These are phyloP conservation scores for Cotoneaster glaucophyllus DNA, from an alignment of 306 rosid genomes.

Conservation along the genomic window DNA sequence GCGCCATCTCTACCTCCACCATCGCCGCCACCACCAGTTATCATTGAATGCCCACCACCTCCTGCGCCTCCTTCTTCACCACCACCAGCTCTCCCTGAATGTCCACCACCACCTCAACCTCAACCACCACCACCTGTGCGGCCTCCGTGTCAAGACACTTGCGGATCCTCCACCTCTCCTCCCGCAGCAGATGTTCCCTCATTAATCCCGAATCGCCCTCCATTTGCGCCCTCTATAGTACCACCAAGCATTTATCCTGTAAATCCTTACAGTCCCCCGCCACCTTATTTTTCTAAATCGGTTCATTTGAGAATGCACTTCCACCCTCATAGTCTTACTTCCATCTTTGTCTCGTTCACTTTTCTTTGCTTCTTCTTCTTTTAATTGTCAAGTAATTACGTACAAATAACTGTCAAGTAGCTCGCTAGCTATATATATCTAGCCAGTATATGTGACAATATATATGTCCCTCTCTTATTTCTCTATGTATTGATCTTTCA, in stretches of 20 bases:
- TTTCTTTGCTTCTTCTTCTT: background rate
- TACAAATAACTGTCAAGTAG: too few species aligned
- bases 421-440: too few species aligned
- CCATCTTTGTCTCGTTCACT: slow-evolving; percentile 6
- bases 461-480: too few species aligned
- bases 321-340: background rate
- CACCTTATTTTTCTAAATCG: background rate
- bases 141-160: slow-evolving; percentile 15
- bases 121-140: slow-evolving; percentile 42
- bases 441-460: too few species aligned
- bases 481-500: too few species aligned
- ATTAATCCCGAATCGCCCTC: background rate
- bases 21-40: background rate
- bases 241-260: slow-evolving; percentile 20
- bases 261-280: slow-evolving; percentile 1
- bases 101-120: slow-evolving; percentile 33
- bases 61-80: background rate
- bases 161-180: background rate
- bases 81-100: slow-evolving; percentile 3
- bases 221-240: background rate
- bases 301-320: background rate
- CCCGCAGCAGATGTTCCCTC: background rate
- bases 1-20: background rate
- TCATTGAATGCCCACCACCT: background rate
- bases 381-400: too few species aligned